Base-by-base conservation (phyloP, 1,284 basidiomycete species). In the Sporisorium iseilematis-ciliati region DNA sequence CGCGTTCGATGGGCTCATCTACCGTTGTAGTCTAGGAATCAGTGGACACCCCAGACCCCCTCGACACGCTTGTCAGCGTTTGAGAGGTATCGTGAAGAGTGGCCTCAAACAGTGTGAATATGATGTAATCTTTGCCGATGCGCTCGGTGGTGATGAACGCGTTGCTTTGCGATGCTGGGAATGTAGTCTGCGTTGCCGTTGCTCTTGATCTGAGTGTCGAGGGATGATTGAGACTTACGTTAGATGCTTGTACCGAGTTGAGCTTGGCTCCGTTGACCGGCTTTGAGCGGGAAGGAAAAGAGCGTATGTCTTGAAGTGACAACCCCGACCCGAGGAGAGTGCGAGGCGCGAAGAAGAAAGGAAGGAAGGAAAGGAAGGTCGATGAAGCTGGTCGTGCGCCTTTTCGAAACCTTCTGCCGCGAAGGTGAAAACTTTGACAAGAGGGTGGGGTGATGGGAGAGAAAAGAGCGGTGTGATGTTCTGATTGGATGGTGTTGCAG, bases 11-110 rank as follows among this genome's bases (percentile, higher is more conserved):
- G 50, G 62, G 75, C 76, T 84, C 82, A 84, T 82, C 72, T 84
- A 84, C 82, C 82, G 82, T 84, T 84, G 82, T 84, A 84, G 80
- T 82, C 63, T 76, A 72, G 74, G 75, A 70, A 77, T 77, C 75
- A 80, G 67, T 67, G 68, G 50, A 62, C 52, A 73, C 60, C 63
- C 59, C 53, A 50, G 60, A 64, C 57, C 67, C 52, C 40, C 65
- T 73, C 74, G 74, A 77, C 74, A 77, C 74, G 58, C 74, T 72
- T 77, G 70, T 72, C 74, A 66, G 74, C 74, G 74, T 77, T 77
- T 77, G 74, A 77, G 69, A 60, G 49, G 63, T 23, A 48, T 67
- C 50, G 16, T 40, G 33, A 58, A 38, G 63, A 53, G 48, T 57
- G 60, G 63, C 59, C 75, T 81, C 79, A 75, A 72, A 81, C 79